Evolutionary conservation across 306 rosid genomes (phyloP).

Genomic region (Cajanus cajan): DNA sequence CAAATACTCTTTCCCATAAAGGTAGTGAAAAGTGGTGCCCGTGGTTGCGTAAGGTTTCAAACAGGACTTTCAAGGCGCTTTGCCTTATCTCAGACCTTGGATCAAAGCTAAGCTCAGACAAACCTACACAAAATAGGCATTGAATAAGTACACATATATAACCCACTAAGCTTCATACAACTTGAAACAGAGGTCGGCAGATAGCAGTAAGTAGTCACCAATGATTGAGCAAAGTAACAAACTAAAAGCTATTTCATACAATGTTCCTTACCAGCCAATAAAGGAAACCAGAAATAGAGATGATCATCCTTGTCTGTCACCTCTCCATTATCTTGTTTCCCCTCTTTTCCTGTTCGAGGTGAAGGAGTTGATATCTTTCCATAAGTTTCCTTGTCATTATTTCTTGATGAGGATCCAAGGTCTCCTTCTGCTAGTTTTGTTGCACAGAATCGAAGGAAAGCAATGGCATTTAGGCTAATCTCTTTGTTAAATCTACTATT

Average conservation of each 20-base stretch:
- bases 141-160: conserved; percentile 1
- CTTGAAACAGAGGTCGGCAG: conserved; percentile 15
- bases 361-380: conserved; percentile 61
- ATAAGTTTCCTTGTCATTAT: conserved; percentile 63
- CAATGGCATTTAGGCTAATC: conserved; percentile 95
- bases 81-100: conserved; percentile 98
- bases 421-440: conserved; percentile 95
- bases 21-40: conserved; percentile 95
- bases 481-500: conserved; percentile 94
- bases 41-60: conserved; percentile 96
- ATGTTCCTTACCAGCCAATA: conserved; percentile 80
- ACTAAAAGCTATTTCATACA: conserved; percentile 20
- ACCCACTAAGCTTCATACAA: conserved; percentile 12
- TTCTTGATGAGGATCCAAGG: conserved; percentile 73
- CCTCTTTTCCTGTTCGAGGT: conserved; percentile 71
- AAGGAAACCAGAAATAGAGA: conserved; percentile 98
- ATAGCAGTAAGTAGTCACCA: conserved; percentile 3
- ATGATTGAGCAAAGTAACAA: background rate
- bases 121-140: conserved; percentile 59
- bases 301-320: conserved; percentile 80
- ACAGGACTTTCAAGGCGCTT: conserved; percentile 92
- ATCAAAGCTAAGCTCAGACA: conserved; percentile 98
- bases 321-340: conserved; percentile 71
- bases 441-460: conserved; percentile 94
- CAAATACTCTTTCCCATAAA: conserved; percentile 95